These are phyloP conservation scores for Curvularia sp. DNA, from an alignment of 2,329 filamentous ascomycete species.

Conservation along the genomic window DNA sequence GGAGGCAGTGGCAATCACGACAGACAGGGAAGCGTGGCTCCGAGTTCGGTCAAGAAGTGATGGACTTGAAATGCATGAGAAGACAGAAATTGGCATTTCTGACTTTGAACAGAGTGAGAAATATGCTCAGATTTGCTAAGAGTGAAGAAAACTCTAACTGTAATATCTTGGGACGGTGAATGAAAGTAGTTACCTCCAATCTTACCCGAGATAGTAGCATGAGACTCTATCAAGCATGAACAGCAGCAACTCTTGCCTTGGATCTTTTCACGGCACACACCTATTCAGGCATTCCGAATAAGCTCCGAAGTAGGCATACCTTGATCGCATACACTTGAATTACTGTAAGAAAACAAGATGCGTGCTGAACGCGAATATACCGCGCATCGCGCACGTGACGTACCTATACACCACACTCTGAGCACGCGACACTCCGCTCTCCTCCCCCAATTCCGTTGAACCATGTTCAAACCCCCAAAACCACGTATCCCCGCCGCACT, in stretches of 20 bases:
- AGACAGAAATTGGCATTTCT: constrained; percentile 1
- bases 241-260: not conserved
- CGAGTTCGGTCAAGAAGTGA: not conserved
- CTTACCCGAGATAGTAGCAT: not conserved
- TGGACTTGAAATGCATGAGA: constrained; percentile 13
- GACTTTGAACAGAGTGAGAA: constrained; percentile 17
- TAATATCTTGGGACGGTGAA: not conserved
- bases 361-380: not conserved
- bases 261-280: not conserved
- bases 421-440: not conserved
- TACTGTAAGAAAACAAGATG: not conserved
- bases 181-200: not conserved
- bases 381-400: not conserved
- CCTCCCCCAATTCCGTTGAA: not conserved
- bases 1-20: constrained; percentile 20
- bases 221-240: not conserved
- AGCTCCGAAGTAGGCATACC: not conserved
- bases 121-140: constrained; percentile 5
- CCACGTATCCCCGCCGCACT: not conserved
- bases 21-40: constrained; percentile 18
- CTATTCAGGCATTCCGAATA: not conserved
- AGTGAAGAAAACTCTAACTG: no score
- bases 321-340: not conserved
- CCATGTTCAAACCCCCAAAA: no score
- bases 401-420: not conserved